These are phyloP conservation scores for Glycine soja DNA, from an alignment of 306 rosid genomes.

Conservation along the genomic window DNA sequence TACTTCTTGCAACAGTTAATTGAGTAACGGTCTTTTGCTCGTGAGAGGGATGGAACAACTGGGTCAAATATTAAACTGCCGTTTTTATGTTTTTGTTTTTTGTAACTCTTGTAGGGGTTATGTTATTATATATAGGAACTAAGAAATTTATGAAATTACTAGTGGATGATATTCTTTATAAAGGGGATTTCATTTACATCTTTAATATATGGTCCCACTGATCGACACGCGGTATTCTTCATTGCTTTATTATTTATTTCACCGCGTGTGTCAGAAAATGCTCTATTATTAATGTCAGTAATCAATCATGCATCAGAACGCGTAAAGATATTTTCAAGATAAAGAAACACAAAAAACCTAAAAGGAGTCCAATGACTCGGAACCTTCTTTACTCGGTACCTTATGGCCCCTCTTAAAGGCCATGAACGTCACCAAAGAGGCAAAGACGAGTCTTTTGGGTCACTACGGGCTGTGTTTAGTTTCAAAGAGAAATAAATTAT, in stretches of 20 bases:
- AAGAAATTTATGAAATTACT: background rate
- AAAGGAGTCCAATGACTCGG: background rate
- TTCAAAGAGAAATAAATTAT: too few relatives aligned
- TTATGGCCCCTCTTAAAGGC: background rate
- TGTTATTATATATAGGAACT: background rate
- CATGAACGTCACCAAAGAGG: background rate
- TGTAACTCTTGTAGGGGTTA: background rate
- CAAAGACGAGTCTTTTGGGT: too few relatives aligned
- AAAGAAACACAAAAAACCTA: too few relatives aligned
- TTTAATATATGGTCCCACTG: background rate
- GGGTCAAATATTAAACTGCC: background rate
- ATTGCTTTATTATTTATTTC: background rate
- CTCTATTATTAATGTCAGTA: background rate
- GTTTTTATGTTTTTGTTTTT: background rate
- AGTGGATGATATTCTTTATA: constrained; percentile 1
- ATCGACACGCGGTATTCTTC: background rate
- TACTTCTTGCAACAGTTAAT: too few relatives aligned
- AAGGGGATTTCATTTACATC: background rate
- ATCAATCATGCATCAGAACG: background rate
- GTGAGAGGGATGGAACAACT: background rate
- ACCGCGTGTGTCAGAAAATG: background rate
- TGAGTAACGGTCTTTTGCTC: too few relatives aligned
- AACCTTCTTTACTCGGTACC: background rate
- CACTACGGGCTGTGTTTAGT: too few relatives aligned
- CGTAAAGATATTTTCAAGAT: background rate